phyloP scores from a whole-genome alignment of 169 alveolate genomes.

The Amoebophrya sp. region DNA sequence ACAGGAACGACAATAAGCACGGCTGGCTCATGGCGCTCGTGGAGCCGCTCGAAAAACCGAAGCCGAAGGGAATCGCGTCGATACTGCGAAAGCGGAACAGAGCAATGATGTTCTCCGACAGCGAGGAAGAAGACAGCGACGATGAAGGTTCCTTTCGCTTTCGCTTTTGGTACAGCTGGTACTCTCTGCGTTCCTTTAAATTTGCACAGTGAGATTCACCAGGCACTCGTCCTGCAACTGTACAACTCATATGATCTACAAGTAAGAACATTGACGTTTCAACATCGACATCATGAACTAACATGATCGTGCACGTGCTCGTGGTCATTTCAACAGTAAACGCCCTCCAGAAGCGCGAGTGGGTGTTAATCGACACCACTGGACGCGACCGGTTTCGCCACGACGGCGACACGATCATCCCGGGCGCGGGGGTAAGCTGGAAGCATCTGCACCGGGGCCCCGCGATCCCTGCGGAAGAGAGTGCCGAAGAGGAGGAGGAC shows the following conservation, averaged over 20 bases:
- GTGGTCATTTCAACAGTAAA: neutral
- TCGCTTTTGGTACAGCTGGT: too few relatives aligned
- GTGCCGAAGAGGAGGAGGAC: neutral
- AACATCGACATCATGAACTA: too few relatives aligned
- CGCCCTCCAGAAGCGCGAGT: slow-evolving; percentile 15
- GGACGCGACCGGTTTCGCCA: slow-evolving; percentile 26
- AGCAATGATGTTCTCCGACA: too few relatives aligned
- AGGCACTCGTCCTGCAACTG: too few relatives aligned
- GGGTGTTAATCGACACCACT: slow-evolving; percentile 18
- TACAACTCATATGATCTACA: too few relatives aligned
- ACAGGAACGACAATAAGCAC: slow-evolving; percentile 19
- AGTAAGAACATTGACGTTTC: too few relatives aligned
- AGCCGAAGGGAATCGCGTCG: too few relatives aligned
- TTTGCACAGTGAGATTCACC: too few relatives aligned
- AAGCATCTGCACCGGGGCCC: slow-evolving; percentile 23
- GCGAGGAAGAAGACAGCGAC: neutral
- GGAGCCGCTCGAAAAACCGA: neutral
- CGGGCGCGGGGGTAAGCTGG: slow-evolving; percentile 26
- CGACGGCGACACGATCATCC: slow-evolving; percentile 30
- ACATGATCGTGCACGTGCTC: too few relatives aligned
- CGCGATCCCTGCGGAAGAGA: slow-evolving; percentile 6
- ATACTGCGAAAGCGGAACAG: too few relatives aligned
- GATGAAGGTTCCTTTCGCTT: too few relatives aligned
- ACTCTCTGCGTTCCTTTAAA: too few relatives aligned
- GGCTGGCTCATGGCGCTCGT: neutral